Conservation (phyloP, 2,329 filamentous ascomycete species). For the Trichocomaceae sp. region DNA sequence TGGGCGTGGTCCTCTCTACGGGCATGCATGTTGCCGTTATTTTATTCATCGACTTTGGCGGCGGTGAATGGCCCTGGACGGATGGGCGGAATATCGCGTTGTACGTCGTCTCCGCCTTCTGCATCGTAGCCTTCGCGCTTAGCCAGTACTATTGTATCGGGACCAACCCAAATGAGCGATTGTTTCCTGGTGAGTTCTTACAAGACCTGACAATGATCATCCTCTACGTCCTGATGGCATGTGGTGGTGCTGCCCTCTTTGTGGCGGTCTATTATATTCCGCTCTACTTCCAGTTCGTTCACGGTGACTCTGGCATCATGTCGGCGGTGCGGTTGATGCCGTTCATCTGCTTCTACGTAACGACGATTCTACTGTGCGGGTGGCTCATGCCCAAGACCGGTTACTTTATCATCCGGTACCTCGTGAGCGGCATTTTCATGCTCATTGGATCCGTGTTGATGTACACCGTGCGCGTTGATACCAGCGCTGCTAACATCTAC, state of each 20-base stretch:
- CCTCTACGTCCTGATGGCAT: constrained; percentile 38
- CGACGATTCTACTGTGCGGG: constrained; percentile 17
- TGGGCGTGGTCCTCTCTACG: constrained; percentile 40
- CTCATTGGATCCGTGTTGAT: constrained; percentile 20
- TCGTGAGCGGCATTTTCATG: constrained; percentile 18
- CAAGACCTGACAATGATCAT: constrained; percentile 32
- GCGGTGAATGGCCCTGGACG: constrained; percentile 44
- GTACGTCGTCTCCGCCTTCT: constrained; percentile 42
- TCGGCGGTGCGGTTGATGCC: constrained; percentile 25
- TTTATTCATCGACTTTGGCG: constrained; percentile 48
- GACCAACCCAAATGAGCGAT: constrained; percentile 38
- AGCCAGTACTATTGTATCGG: constrained; percentile 40
- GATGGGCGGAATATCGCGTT: constrained; percentile 40
- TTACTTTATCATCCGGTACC: constrained; percentile 21
- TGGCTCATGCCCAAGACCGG: constrained; percentile 17
- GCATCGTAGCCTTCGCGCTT: constrained; percentile 39
- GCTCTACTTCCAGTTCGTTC: constrained; percentile 48
- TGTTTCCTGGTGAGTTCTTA: constrained; percentile 48
- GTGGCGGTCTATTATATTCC: constrained; percentile 46
- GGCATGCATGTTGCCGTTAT: constrained; percentile 36
- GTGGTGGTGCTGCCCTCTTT: constrained; percentile 30
- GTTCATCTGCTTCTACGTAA: constrained; percentile 18
- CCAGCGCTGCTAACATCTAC: constrained; percentile 19
- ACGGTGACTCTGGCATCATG: constrained; percentile 30
- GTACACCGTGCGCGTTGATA: constrained; percentile 16